These are phyloP conservation scores for Penicillium roqueforti DNA, from an alignment of 495 filamentous ascomycete species.

Conservation along the genomic window DNA sequence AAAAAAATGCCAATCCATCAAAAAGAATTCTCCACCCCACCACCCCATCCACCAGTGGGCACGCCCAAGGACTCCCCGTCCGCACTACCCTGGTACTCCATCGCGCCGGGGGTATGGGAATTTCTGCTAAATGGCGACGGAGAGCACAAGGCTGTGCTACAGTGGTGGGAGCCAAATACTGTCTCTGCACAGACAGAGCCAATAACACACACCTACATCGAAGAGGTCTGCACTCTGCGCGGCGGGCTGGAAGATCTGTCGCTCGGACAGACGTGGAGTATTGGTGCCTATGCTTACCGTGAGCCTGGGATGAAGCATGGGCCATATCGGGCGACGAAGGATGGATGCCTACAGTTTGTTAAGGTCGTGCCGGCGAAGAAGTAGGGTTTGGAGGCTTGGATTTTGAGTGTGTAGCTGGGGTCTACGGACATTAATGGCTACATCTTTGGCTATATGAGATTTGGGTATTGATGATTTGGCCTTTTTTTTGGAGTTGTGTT, in stretches of 20 bases:
- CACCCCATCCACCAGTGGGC: constrained; percentile 14
- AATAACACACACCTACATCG: constrained; percentile 25
- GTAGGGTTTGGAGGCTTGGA: background rate
- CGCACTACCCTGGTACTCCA: constrained; percentile 21
- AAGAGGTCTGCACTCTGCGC: constrained; percentile 27
- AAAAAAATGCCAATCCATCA: constrained; percentile 16
- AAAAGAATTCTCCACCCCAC: constrained; percentile 23
- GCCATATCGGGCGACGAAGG: constrained; percentile 15
- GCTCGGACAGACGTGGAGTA: constrained; percentile 18
- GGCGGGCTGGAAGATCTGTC: constrained; percentile 24
- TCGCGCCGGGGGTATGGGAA: constrained; percentile 26
- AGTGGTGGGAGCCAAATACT: constrained; percentile 27
- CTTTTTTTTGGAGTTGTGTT: background rate
- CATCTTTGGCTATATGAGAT: background rate
- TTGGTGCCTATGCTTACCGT: constrained; percentile 25
- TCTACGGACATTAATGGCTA: background rate
- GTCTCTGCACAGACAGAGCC: constrained; percentile 2
- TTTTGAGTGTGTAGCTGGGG: background rate
- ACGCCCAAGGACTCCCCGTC: constrained; percentile 8
- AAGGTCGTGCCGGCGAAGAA: constrained; percentile 12
- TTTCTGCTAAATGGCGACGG: constrained; percentile 18
- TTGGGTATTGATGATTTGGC: background rate
- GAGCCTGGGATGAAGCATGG: constrained; percentile 24
- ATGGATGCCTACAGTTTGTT: constrained; percentile 27
- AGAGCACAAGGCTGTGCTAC: constrained; percentile 21